phyloP scores from a whole-genome alignment of 306 rosid species.

The Prunus mume region DNA sequence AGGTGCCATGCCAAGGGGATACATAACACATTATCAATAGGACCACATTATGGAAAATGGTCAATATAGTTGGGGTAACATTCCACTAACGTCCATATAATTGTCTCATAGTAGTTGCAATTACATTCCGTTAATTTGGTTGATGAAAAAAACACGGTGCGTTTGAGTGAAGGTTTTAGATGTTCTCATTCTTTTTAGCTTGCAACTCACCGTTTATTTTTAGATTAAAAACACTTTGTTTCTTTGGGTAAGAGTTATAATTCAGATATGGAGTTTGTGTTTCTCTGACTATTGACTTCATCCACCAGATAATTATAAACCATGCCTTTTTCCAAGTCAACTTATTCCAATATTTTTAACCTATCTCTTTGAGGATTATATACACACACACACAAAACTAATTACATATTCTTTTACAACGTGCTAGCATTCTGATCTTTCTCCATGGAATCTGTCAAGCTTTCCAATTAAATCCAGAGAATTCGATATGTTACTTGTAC shows the following conservation, averaged over 20 bases:
- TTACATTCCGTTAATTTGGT: too few species aligned
- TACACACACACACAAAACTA: background rate
- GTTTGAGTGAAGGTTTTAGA: too few species aligned
- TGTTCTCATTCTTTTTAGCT: too few species aligned
- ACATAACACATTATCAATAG: background rate
- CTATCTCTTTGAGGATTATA: background rate
- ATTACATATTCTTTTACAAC: background rate
- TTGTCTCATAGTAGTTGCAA: too few species aligned
- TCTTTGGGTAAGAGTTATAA: background rate
- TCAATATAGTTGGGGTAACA: background rate
- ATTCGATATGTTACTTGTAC: constrained; percentile 15
- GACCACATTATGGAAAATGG: too few species aligned
- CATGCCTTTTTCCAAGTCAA: constrained; percentile 21
- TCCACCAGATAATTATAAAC: background rate
- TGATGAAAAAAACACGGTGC: too few species aligned
- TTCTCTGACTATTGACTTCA: background rate
- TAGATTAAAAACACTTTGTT: background rate
- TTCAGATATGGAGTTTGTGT: background rate
- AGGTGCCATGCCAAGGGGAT: background rate
- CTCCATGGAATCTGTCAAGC: constrained; percentile 1
- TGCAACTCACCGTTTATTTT: too few species aligned
- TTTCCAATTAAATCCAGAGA: constrained; percentile 11
- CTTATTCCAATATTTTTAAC: background rate
- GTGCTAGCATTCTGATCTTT: background rate
- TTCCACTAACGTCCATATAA: too few species aligned